These are phyloP conservation scores for Scortechinia acanthostroma DNA, from an alignment of 2,329 filamentous ascomycete genomes.

Conservation along the genomic window DNA sequence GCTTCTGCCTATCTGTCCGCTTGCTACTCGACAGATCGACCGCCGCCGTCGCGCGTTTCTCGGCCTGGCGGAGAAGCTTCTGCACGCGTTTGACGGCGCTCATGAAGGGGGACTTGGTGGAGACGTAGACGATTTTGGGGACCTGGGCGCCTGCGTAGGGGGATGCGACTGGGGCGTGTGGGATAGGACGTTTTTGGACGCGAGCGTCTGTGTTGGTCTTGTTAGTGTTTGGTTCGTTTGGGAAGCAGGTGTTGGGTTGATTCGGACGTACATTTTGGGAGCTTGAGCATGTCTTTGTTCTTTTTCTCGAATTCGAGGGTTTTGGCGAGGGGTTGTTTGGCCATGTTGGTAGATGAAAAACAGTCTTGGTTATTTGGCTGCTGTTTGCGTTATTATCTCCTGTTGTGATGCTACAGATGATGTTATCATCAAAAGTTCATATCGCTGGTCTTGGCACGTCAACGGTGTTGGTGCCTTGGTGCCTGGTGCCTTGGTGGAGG, in stretches of 20 bases:
- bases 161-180: conserved; percentile 42
- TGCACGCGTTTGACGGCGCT: conserved; percentile 50
- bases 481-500: too few relatives aligned
- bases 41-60: conserved; percentile 37
- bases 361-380: too few relatives aligned
- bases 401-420: too few relatives aligned
- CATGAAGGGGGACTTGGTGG: conserved; percentile 43
- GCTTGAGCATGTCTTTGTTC: background rate
- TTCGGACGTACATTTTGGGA: background rate
- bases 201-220: conserved; percentile 24
- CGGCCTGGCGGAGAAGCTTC: conserved; percentile 39
- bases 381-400: too few relatives aligned
- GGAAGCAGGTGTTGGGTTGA: background rate
- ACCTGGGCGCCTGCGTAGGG: conserved; percentile 36
- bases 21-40: conserved; percentile 15
- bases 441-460: too few relatives aligned
- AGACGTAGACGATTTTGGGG: conserved; percentile 49
- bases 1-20: conserved; percentile 11
- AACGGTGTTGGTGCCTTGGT: too few relatives aligned
- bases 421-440: too few relatives aligned
- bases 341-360: too few relatives aligned
- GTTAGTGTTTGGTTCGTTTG: background rate
- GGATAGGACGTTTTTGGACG: conserved; percentile 46
- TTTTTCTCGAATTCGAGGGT: background rate
- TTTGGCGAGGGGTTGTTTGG: background rate